Evolutionary conservation across 1,139 yeast species (phyloP).

Genomic region (Kodamaea arcana): DNA sequence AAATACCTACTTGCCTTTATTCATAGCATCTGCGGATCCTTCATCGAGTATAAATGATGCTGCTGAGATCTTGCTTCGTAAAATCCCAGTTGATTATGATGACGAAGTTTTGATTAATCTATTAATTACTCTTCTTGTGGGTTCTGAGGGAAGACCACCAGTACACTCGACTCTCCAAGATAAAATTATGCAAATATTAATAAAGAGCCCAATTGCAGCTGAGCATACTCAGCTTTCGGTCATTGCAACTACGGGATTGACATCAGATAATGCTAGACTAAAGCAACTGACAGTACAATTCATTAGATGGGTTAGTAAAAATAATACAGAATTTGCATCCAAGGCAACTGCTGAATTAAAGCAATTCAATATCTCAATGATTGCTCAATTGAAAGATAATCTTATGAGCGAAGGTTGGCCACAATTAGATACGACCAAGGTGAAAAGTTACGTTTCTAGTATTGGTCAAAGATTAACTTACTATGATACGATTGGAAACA

Average conservation of each 20-base stretch:
- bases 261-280: conserved; percentile 45
- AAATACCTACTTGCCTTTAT: conserved; percentile 37
- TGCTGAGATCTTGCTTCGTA: conserved; percentile 50
- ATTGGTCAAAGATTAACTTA: conserved; percentile 53
- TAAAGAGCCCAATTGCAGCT: conserved; percentile 52
- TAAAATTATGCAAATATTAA: conserved; percentile 48
- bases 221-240: conserved; percentile 30
- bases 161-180: conserved; percentile 56
- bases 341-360: conserved; percentile 10
- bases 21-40: conserved; percentile 65
- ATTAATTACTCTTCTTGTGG: conserved; percentile 46
- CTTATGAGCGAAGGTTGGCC: conserved; percentile 63
- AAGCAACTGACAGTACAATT: conserved; percentile 56
- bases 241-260: conserved; percentile 54
- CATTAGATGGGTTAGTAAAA: conserved; percentile 49
- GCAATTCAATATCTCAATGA: conserved; percentile 40
- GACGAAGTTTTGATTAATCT: conserved; percentile 36
- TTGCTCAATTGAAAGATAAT: conserved; percentile 47
- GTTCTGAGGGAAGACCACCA: conserved; percentile 45
- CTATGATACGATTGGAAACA: conserved; percentile 73
- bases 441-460: conserved; percentile 26
- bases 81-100: conserved; percentile 52
- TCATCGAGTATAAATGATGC: conserved; percentile 49
- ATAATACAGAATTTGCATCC: conserved; percentile 14
- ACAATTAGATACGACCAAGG: conserved; percentile 29